Base-by-base conservation (phyloP, 768 basidiomycete genomes). In the Pulveroboletus sp. region DNA sequence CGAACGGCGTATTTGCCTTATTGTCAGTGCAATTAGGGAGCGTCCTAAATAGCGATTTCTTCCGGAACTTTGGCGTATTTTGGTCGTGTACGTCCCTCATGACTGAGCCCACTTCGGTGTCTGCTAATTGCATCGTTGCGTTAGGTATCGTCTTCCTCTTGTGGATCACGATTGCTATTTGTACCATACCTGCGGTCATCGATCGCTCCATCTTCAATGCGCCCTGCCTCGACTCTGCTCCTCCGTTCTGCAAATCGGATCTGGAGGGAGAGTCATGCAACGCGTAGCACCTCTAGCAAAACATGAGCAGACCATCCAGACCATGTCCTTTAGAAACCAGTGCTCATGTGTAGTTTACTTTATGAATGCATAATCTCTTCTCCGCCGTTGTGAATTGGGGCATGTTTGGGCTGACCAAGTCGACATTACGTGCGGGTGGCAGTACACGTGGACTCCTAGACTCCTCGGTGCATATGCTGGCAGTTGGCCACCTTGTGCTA, bases 1-100 rank as follows among this genome's bases (percentile, higher is more conserved):
- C 80, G 21, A 78, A 75, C 60, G 80, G 72, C 6, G 77, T 78
- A 5, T 80, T 75, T 57, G 72, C 76, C 9, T 52, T 80, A 12
- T 67, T 78, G 24, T 75, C 75, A 0, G 71, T 80, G 14, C 72
- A 79, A 55, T 64, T 83, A 4, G 77, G 75, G 1, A 60, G 46
- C 24, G 73, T 78, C 15, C 64, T 82, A n/a, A 64, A 79, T 30
- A 77, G 76, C 43, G 59, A 61, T 1, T 76, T 78, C 61, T 80
- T 82, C 64, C 68, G 73, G 36, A 76, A 69, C 26, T 74, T 80
- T 44, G 81, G 81, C 32, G 73, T 79, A 0, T 69, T 76, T 27
- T 81, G 77, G 76, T 73, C 75, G 8, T 69, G 79, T 78, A 56
- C 47, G 76, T 64, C 41, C 1, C 47, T 27, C 42, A 12, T 36